phyloP scores from a whole-genome alignment of 2,329 filamentous ascomycete genomes.

The Talaromyces sp. region DNA sequence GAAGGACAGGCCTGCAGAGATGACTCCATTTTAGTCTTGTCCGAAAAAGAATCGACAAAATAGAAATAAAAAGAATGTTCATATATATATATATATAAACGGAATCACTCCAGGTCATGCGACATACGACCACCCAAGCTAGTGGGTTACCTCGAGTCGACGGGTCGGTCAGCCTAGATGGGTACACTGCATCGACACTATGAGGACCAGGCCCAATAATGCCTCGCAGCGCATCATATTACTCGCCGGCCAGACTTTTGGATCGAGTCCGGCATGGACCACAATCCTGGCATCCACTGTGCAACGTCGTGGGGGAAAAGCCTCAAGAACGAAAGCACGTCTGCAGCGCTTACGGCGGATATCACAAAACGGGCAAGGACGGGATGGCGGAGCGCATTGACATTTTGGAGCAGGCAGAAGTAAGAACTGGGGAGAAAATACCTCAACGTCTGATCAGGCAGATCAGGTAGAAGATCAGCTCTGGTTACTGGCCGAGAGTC shows the following conservation, averaged over 20 bases:
- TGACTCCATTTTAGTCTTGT: slow-evolving; percentile 19
- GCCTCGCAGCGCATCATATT: not conserved
- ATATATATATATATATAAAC: too few species aligned
- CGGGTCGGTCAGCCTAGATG: not conserved
- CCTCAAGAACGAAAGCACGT: not conserved
- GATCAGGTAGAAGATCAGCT: not conserved
- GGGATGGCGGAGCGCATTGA: not conserved
- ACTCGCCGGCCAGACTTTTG: not conserved
- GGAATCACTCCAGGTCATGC: not conserved
- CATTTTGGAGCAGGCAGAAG: not conserved
- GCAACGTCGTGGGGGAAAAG: not conserved
- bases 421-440: not conserved
- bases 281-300: not conserved
- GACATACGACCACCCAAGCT: not conserved
- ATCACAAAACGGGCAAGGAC: not conserved
- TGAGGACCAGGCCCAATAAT: not conserved
- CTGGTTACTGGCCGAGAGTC: not conserved
- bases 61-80: not conserved
- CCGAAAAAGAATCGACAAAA: not conserved
- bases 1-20: slow-evolving; percentile 16
- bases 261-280: not conserved
- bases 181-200: not conserved
- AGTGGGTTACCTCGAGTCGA: not conserved
- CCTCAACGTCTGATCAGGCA: not conserved
- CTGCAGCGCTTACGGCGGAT: not conserved